These are phyloP conservation scores for Lachnum nothofagi DNA, from an alignment of 2,329 filamentous ascomycete genomes.

Conservation along the genomic window DNA sequence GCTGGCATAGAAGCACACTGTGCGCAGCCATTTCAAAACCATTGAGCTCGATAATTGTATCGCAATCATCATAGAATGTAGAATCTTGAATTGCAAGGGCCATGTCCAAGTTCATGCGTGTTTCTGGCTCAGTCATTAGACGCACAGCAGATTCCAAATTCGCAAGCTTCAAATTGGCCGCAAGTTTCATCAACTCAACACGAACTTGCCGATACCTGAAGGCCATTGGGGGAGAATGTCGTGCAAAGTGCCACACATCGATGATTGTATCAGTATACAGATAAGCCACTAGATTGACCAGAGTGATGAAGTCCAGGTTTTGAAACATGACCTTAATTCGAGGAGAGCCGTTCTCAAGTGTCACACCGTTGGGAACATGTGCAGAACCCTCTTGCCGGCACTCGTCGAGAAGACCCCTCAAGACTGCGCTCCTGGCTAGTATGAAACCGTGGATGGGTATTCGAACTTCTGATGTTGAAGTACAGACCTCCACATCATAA, in stretches of 20 bases:
- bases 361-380: slow-evolving; percentile 55
- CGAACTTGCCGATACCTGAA: slow-evolving; percentile 75
- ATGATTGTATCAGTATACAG: slow-evolving; percentile 74
- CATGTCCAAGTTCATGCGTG: slow-evolving; percentile 65
- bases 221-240: slow-evolving; percentile 55
- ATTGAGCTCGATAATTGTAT: slow-evolving; percentile 73
- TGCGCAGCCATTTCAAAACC: slow-evolving; percentile 70
- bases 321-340: slow-evolving; percentile 59
- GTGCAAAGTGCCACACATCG: slow-evolving; percentile 80
- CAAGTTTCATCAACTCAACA: slow-evolving; percentile 81
- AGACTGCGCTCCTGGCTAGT: slow-evolving; percentile 63
- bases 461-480: slow-evolving; percentile 61
- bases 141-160: slow-evolving; percentile 73
- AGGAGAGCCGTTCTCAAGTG: slow-evolving; percentile 39
- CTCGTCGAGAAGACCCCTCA: slow-evolving; percentile 58
- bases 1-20: slow-evolving; percentile 70
- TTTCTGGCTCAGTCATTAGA: slow-evolving; percentile 62
- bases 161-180: slow-evolving; percentile 62
- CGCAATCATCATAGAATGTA: slow-evolving; percentile 71
- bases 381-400: slow-evolving; percentile 51
- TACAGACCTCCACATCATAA: slow-evolving; percentile 39
- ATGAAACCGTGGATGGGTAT: slow-evolving; percentile 84
- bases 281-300: slow-evolving; percentile 76
- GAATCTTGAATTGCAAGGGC: slow-evolving; percentile 62
- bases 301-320: slow-evolving; percentile 67